A percentile compares a stretch with the other conserved stretches of the same genome.
Evolutionary conservation across 345 rosid genomes (phyloP).

Genomic region (Fremontodendron californicum): DNA sequence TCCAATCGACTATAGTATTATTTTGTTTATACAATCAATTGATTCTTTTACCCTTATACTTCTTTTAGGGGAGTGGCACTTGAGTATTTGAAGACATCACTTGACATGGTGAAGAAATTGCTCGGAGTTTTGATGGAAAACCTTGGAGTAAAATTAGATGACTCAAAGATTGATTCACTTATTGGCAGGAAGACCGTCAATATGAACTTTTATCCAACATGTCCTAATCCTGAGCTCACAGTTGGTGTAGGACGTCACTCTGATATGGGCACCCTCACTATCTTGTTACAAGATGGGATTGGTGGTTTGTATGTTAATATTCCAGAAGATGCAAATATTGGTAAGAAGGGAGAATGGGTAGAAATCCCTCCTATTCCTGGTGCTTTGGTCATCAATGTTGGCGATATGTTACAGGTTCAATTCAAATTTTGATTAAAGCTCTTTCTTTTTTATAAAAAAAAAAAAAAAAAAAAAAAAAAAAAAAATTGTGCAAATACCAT

Average conservation of each 20-base stretch:
- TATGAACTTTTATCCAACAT: constrained; percentile 57
- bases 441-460: too few species aligned
- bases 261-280: constrained; percentile 46
- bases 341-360: constrained; percentile 28
- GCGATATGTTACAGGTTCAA: constrained; percentile 39
- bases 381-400: constrained; percentile 39
- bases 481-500: too few species aligned
- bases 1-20: too few species aligned
- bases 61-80: constrained; percentile 37
- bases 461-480: too few species aligned
- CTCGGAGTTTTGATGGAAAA: constrained; percentile 36
- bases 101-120: constrained; percentile 37
- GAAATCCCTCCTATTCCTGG: constrained; percentile 36
- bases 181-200: constrained; percentile 42
- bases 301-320: constrained; percentile 55
- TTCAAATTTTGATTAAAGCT: too few species aligned
- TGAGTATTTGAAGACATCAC: constrained; percentile 38
- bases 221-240: constrained; percentile 53
- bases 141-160: constrained; percentile 36
- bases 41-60: too few species aligned
- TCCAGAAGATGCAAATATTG: constrained; percentile 12
- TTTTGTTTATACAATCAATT: too few species aligned
- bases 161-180: constrained; percentile 33
- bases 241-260: constrained; percentile 61
- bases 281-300: constrained; percentile 53